Percentiles rank a stretch among this genome's conserved stretches.
phyloP scores from a whole-genome alignment of 2,329 filamentous ascomycete genomes.

The Xylariales sp. region DNA sequence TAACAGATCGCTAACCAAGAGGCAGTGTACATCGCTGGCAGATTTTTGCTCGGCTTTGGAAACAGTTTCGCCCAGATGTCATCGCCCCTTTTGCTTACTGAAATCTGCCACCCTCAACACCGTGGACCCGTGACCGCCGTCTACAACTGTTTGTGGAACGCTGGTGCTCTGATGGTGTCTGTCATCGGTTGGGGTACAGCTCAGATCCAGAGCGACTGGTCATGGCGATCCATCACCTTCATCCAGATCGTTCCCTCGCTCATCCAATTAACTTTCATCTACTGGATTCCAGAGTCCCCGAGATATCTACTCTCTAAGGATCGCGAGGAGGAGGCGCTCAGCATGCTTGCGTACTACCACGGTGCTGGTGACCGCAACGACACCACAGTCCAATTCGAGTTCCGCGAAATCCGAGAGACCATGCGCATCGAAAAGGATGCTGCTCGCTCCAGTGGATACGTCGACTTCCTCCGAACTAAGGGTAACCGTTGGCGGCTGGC shows the following conservation, averaged over 20 bases:
- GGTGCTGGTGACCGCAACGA: constrained; percentile 55
- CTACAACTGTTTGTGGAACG: constrained; percentile 52
- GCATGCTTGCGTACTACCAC: constrained; percentile 59
- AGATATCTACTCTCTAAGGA: constrained; percentile 62
- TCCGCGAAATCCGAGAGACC: constrained; percentile 61
- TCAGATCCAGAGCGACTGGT: constrained; percentile 55
- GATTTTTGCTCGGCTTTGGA: constrained; percentile 55
- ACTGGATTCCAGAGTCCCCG: constrained; percentile 63
- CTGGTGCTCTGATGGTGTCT: constrained; percentile 42
- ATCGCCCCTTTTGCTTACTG: constrained; percentile 46
- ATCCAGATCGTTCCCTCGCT: constrained; percentile 58
- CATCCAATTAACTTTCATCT: constrained; percentile 62
- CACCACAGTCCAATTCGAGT: constrained; percentile 61
- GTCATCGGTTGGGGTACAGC: constrained; percentile 61
- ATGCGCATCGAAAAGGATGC: constrained; percentile 52
- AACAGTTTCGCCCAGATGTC: constrained; percentile 47
- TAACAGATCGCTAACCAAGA: neutral
- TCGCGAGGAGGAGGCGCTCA: constrained; percentile 55
- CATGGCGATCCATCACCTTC: constrained; percentile 63
- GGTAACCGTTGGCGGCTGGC: constrained; percentile 62
- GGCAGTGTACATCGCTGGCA: constrained; percentile 46
- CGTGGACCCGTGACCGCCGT: constrained; percentile 47
- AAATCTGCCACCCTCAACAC: constrained; percentile 51
- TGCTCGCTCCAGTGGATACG: constrained; percentile 45
- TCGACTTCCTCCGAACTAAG: constrained; percentile 57